A percentile compares a stretch with the other conserved stretches of the same genome.
Evolutionary conservation across 306 rosid species (phyloP).

Genomic region (Citrullus colocynthis): DNA sequence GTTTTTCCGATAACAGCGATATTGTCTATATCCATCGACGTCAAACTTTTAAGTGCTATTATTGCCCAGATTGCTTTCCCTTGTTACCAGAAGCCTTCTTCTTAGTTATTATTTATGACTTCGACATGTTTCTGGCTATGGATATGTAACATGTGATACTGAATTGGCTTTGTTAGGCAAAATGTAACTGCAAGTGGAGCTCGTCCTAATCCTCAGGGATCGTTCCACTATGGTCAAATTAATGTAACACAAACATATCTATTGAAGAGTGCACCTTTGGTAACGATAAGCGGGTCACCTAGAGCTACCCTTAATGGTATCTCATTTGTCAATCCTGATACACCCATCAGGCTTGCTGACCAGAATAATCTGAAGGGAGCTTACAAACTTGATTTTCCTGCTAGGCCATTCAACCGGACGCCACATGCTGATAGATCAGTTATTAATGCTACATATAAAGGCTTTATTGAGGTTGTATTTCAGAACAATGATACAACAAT

Average conservation of each 20-base stretch:
- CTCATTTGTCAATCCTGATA: constrained; percentile 54
- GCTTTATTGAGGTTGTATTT: constrained; percentile 71
- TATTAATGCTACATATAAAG: constrained; percentile 71
- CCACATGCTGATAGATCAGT: constrained; percentile 55
- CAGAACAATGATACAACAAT: constrained; percentile 68
- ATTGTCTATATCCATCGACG: not conserved
- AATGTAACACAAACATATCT: constrained; percentile 62
- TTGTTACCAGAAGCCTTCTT: not conserved
- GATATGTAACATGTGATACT: not conserved
- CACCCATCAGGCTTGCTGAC: constrained; percentile 86
- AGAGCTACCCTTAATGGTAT: constrained; percentile 70
- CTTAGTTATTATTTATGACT: not conserved
- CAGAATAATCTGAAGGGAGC: constrained; percentile 39
- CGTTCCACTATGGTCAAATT: constrained; percentile 64
- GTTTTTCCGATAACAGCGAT: not conserved
- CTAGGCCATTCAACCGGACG: constrained; percentile 37
- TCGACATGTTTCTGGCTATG: not conserved
- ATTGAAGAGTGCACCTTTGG: constrained; percentile 39
- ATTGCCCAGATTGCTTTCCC: not conserved
- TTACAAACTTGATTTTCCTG: constrained; percentile 80
- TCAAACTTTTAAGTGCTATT: not conserved
- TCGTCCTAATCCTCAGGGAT: constrained; percentile 95
- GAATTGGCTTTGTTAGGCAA: constrained; percentile 27
- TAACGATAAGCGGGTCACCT: constrained; percentile 27
- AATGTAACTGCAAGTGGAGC: constrained; percentile 87